Conservation (phyloP, 768 basidiomycete species). For the Boletus rex-veris region DNA sequence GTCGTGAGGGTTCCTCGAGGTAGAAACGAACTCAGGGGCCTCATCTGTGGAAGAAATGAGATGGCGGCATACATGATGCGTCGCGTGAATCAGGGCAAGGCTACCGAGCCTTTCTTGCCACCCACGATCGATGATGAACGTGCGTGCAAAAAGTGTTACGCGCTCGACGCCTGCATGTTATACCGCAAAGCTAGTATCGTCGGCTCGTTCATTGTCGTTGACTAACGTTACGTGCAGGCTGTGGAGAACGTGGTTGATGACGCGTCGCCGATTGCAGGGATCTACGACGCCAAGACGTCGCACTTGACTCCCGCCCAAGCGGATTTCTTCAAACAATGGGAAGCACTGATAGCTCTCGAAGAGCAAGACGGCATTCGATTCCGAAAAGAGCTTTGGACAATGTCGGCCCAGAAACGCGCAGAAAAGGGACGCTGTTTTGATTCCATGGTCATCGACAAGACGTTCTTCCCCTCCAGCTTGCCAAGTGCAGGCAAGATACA, state of each 20-base stretch:
- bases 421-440: constrained; percentile 80
- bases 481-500: constrained; percentile 58
- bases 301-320: constrained; percentile 69
- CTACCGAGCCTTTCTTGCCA: constrained; percentile 66
- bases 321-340: constrained; percentile 90
- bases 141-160: constrained; percentile 78
- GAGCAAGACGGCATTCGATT: constrained; percentile 84
- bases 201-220: not conserved
- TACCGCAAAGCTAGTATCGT: constrained; percentile 69
- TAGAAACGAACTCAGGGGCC: constrained; percentile 78
- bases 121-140: constrained; percentile 80
- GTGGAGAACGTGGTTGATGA: constrained; percentile 61
- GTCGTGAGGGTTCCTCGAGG: constrained; percentile 78
- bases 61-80: constrained; percentile 75
- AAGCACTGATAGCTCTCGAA: constrained; percentile 76
- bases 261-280: constrained; percentile 54
- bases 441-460: constrained; percentile 64
- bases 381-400: constrained; percentile 91
- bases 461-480: constrained; percentile 30
- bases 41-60: constrained; percentile 81
- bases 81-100: constrained; percentile 33
- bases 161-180: constrained; percentile 86
- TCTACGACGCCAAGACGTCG: constrained; percentile 74
- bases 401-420: constrained; percentile 78
- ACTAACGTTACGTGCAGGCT: constrained; percentile 42